Base-by-base conservation (phyloP, 2,329 filamentous ascomycete genomes). In the Colletotrichum liriopes region DNA sequence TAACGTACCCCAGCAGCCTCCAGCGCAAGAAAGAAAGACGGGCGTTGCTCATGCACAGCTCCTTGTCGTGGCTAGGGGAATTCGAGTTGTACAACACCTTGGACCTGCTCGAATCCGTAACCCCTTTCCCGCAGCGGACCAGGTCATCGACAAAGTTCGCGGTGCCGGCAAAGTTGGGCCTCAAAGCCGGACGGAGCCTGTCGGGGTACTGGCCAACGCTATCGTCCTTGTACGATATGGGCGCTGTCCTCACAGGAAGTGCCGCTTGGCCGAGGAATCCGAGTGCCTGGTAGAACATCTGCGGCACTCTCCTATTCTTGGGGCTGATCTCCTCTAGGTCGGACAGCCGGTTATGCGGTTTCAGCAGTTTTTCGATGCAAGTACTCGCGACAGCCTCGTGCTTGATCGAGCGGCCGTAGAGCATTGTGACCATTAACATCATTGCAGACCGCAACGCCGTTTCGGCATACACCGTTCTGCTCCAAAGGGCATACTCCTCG, bases 41-140 rank as follows among this genome's bases (percentile, higher is more conserved):
- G 2, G 67, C 67, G 16, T 69, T 65, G 23, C 23, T 26, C 35
- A 69, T 39, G 7, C 61, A 69, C 43, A 52, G 2, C 41, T 69
- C 67, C 16, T 29, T 65, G 29, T 51, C 14, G n/a, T 69, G 67
- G 26, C 29, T 58, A 0, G 26, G 41, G 3, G 11, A 16, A 4
- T 2, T 0, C 2, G 14, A 2, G 16, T 5, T 32, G 29, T 26
- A 47, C 14, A 14, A 35, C 2, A 7, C 12, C 14, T 29, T 51
- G 35, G 9, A 29, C 39, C 1, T 49, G n/a, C 23, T 54, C 11
- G 14, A 3, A 3, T 39, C 2, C 16, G 2, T 32, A 4, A 0
- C 1, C 49, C 1, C 5, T 32, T 6, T 43, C 23, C n/a, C 55
- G 2, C 2, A 11, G 0, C 1, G 11, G 9, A 12, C 7, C 0